phyloP scores from a whole-genome alignment of 495 filamentous ascomycete species.

The Penicillium bialowiezense region DNA sequence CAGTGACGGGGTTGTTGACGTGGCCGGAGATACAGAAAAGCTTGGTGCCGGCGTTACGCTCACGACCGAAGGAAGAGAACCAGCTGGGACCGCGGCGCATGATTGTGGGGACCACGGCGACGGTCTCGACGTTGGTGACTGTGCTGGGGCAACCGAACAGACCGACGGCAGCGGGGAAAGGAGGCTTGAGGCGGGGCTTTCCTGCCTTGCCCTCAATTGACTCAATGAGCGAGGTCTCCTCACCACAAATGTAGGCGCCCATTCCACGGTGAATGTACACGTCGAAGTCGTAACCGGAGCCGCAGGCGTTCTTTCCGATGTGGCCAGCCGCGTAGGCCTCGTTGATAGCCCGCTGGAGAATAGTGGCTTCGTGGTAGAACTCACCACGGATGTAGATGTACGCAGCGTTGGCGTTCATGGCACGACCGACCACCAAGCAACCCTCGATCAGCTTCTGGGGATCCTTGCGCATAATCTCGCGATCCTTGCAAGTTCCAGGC shows the following conservation, averaged over 20 bases:
- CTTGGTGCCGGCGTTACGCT: conserved; percentile 95
- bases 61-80: conserved; percentile 91
- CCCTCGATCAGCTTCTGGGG: conserved; percentile 98
- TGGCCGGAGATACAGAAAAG: conserved; percentile 98
- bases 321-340: conserved; percentile 92
- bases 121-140: conserved; percentile 95
- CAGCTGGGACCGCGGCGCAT: conserved; percentile 86
- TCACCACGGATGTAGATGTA: conserved; percentile 99
- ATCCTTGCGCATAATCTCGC: conserved; percentile 99
- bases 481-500: conserved; percentile 98
- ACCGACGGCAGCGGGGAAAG: conserved; percentile 95
- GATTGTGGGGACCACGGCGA: conserved; percentile 94
- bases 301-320: conserved; percentile 97
- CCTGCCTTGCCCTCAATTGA: conserved; percentile 97
- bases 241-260: conserved; percentile 96
- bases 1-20: conserved; percentile 97
- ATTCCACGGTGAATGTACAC: conserved; percentile 94
- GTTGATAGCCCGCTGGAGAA: conserved; percentile 92
- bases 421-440: conserved; percentile 91
- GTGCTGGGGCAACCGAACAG: conserved; percentile 97
- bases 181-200: conserved; percentile 97
- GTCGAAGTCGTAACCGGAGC: conserved; percentile 95
- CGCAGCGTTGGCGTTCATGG: conserved; percentile 96
- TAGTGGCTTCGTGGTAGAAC: conserved; percentile 95
- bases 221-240: conserved; percentile 97